A percentile compares a stretch with the other conserved stretches of the same genome.
Evolutionary conservation across 305 asterid genomes (phyloP).

Genomic region (Withania somnifera): DNA sequence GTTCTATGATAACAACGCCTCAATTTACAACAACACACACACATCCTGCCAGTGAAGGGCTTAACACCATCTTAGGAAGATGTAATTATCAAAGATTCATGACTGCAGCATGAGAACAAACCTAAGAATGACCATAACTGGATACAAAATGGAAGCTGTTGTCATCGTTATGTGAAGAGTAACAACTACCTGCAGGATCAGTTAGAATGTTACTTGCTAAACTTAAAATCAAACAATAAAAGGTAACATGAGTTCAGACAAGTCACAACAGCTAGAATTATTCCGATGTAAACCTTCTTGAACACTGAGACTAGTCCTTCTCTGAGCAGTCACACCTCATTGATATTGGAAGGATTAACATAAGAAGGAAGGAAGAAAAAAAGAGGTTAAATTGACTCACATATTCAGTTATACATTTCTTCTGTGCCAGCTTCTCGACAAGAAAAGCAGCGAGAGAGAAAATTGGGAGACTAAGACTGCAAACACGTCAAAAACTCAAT

Average conservation of each 20-base stretch:
- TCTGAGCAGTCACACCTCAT: not conserved
- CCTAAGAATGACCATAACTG: constrained; percentile 87
- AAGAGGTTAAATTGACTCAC: constrained; percentile 35
- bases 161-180: constrained; percentile 56
- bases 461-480: constrained; percentile 81
- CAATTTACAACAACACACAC: not conserved
- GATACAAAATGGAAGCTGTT: constrained; percentile 55
- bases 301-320: not conserved
- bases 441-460: constrained; percentile 73
- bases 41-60: not conserved
- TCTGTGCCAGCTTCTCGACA: constrained; percentile 66
- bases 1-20: not conserved
- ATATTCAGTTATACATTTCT: constrained; percentile 44
- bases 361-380: not conserved
- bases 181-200: constrained; percentile 56
- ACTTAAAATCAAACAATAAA: not conserved
- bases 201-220: not conserved
- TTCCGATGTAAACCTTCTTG: not conserved
- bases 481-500: not conserved
- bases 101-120: constrained; percentile 19
- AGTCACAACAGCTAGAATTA: not conserved
- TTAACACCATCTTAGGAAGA: not conserved
- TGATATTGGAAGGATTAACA: not conserved
- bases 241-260: not conserved
- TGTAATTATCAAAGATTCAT: not conserved